Conservation (phyloP, 331 rosid species). For the Erythrophleum ivorense region DNA sequence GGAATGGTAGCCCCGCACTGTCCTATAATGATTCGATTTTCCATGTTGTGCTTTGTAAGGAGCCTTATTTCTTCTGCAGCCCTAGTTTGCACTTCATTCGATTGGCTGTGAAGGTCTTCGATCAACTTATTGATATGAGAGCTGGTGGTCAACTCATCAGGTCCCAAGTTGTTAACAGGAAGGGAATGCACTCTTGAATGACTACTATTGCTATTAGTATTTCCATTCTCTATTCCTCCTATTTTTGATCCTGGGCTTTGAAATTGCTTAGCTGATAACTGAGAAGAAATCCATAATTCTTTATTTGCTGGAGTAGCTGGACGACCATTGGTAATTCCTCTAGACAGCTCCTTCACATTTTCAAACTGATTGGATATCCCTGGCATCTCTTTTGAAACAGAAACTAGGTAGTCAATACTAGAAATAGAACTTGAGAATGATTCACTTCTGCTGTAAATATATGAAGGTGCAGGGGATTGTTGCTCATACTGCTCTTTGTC, state of each 20-base stretch:
- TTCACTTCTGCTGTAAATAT: constrained; percentile 72
- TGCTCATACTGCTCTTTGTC: constrained; percentile 55
- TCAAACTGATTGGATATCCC: constrained; percentile 49
- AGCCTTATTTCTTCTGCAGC: constrained; percentile 93
- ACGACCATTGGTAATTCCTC: constrained; percentile 61
- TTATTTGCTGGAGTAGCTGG: constrained; percentile 49
- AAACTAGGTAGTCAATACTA: constrained; percentile 63
- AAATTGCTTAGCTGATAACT: constrained; percentile 50
- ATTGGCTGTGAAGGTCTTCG: constrained; percentile 72
- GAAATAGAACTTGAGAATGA: constrained; percentile 80
- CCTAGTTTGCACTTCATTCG: constrained; percentile 60
- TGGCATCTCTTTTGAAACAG: constrained; percentile 57
- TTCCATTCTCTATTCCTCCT: constrained; percentile 48
- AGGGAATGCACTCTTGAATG: constrained; percentile 43
- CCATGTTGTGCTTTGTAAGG: constrained; percentile 74
- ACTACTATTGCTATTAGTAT: constrained; percentile 29
- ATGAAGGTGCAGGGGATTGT: constrained; percentile 65
- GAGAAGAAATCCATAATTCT: constrained; percentile 44
- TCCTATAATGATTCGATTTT: constrained; percentile 78
- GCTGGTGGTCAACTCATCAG: constrained; percentile 55
- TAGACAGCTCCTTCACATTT: constrained; percentile 47
- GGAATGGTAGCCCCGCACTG: constrained; percentile 67
- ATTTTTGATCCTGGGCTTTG: constrained; percentile 46
- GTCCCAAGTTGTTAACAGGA: constrained; percentile 49
- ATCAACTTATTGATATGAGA: constrained; percentile 69